Conservation (phyloP, 2,329 filamentous ascomycete species). For the Nigrospora osmanthi region DNA sequence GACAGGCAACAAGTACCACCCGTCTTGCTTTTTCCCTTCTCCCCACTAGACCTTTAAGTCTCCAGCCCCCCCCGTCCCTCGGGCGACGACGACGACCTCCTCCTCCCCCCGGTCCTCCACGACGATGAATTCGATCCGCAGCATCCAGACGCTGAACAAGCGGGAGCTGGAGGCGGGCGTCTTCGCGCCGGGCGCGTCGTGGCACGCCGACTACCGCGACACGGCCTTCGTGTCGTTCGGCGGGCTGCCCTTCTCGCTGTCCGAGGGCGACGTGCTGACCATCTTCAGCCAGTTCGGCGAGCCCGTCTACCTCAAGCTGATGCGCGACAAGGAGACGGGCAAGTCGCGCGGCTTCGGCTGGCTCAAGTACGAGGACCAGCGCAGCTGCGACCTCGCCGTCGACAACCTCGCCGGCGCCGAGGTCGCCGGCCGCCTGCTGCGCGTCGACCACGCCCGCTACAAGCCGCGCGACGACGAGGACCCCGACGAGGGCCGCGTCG, state of each 20-base stretch:
- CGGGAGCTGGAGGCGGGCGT: constrained; percentile 79
- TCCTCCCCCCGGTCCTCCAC: background rate
- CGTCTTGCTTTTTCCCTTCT: too few species aligned
- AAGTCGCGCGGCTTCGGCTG: constrained; percentile 94
- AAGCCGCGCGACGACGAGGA: constrained; percentile 77
- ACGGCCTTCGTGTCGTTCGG: constrained; percentile 97
- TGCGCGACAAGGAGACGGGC: constrained; percentile 91
- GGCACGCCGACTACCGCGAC: constrained; percentile 96
- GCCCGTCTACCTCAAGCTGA: constrained; percentile 85
- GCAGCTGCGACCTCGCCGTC: constrained; percentile 90
- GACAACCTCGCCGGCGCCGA: constrained; percentile 88
- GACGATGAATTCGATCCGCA: constrained; percentile 87
- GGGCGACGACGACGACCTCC: too few species aligned
- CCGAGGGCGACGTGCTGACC: constrained; percentile 90
- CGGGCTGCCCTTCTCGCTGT: constrained; percentile 83
- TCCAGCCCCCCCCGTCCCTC: background rate
- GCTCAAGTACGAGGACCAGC: constrained; percentile 96
- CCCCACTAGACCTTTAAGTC: background rate
- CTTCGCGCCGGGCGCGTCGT: constrained; percentile 66
- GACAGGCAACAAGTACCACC: too few species aligned
- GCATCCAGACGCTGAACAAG: constrained; percentile 89
- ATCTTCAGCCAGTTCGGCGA: constrained; percentile 98
- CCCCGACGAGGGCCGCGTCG: constrained; percentile 48
- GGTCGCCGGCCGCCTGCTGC: constrained; percentile 70
- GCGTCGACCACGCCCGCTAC: constrained; percentile 90